Evolutionary conservation across 352 stramenopile genomes (phyloP).

Genomic region (Globisporangium mamillatum): DNA sequence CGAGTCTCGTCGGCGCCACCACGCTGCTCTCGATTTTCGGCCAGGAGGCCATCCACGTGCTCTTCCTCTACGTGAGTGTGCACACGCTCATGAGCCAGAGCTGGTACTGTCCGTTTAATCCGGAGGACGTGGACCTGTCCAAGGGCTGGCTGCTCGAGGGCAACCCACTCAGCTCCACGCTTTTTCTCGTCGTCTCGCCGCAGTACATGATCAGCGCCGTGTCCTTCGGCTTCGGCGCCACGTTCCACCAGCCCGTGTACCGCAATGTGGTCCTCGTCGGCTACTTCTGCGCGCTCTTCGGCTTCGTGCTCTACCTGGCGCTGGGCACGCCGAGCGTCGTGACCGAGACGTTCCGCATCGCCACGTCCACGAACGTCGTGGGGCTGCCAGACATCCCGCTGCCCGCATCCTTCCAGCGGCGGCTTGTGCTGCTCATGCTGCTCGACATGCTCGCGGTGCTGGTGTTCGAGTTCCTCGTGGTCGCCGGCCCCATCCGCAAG

Average conservation of each 20-base stretch:
- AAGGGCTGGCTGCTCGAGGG: constrained; percentile 41
- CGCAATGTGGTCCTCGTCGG: constrained; percentile 34
- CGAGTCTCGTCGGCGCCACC: constrained; percentile 46
- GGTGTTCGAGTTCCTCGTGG: constrained; percentile 30
- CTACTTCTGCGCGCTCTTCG: constrained; percentile 27
- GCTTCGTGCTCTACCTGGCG: constrained; percentile 37
- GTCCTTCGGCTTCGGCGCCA: constrained; percentile 38
- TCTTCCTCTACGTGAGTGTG: constrained; percentile 37
- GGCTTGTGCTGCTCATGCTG: constrained; percentile 20
- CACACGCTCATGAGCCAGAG: constrained; percentile 21
- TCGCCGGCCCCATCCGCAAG: constrained; percentile 29
- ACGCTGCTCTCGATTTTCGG: constrained; percentile 44
- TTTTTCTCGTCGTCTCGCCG: constrained; percentile 27
- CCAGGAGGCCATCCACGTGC: constrained; percentile 43
- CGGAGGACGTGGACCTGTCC: constrained; percentile 28
- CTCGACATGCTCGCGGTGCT: constrained; percentile 28
- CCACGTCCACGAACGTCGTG: constrained; percentile 48
- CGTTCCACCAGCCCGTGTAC: constrained; percentile 44
- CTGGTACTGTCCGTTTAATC: constrained; percentile 41
- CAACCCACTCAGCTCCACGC: constrained; percentile 23
- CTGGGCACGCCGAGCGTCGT: constrained; percentile 35
- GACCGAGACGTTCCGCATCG: constrained; percentile 48
- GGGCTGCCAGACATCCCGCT: constrained; percentile 43
- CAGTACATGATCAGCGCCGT: constrained; percentile 25
- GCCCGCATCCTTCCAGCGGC: constrained; percentile 31